Conservation (phyloP, 139 green algal genomes). For the Pycnococcus provasolii region DNA sequence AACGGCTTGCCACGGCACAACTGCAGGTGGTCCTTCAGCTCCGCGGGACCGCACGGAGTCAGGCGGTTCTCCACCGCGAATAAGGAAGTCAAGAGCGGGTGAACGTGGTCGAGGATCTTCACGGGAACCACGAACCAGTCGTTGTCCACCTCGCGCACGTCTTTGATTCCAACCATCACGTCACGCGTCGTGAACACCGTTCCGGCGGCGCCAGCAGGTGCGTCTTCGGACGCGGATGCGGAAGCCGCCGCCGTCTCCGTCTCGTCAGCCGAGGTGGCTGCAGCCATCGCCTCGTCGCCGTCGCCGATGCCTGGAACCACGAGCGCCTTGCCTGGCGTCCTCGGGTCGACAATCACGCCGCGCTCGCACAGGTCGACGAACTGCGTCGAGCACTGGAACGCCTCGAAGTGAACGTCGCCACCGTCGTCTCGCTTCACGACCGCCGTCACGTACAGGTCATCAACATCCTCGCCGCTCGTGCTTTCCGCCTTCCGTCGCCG, state of each 20-base stretch:
- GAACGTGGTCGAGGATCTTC: constrained; percentile 80
- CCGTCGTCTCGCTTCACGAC: constrained; percentile 59
- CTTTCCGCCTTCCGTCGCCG: background rate
- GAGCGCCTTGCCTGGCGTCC: background rate
- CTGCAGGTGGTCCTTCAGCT: constrained; percentile 70
- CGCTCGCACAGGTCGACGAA: constrained; percentile 61
- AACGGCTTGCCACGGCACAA: constrained; percentile 41
- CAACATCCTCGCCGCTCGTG: constrained; percentile 36
- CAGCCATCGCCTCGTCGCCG: background rate
- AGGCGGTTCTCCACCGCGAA: constrained; percentile 95
- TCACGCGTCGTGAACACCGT: constrained; percentile 15
- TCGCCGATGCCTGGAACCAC: constrained; percentile 1
- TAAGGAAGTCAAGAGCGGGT: constrained; percentile 38
- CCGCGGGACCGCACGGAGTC: constrained; percentile 45
- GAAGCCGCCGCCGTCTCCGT: background rate
- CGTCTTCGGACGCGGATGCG: no score
- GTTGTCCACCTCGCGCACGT: constrained; percentile 80
- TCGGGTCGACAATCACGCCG: constrained; percentile 57
- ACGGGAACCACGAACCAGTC: constrained; percentile 91
- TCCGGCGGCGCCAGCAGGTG: background rate
- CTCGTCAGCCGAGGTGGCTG: background rate
- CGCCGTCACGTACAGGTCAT: constrained; percentile 63
- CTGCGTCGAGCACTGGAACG: constrained; percentile 75
- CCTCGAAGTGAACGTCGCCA: constrained; percentile 68
- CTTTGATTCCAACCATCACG: constrained; percentile 56